Evolutionary conservation across 1,284 basidiomycete species (phyloP), one percentile per base, ranked within the genome.

Genomic region (Apiotrichum sp.): DNA sequence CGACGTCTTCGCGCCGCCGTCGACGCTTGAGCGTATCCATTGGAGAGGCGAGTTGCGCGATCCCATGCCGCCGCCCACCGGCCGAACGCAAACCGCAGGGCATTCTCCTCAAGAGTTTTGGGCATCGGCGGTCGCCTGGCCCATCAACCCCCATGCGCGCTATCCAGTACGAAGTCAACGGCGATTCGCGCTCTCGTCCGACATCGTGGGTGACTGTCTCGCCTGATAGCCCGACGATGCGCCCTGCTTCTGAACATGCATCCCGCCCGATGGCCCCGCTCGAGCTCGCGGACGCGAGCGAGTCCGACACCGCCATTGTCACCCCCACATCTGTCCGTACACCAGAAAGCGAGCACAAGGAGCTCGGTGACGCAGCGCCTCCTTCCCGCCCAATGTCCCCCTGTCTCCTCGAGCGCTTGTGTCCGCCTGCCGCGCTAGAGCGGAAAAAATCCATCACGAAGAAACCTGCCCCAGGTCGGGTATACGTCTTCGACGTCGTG

Each of bases 401-500:
- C 13, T 48, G 48, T 31, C 11, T 49, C 9, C 22, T 49, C 31
- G 48, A 49, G 14, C 48, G 48, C 2, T 13, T 49, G 38, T 49
- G 9, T 14, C 36, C 48, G 6, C 39, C 49, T 5, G 49, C 29
- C 31, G 32, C 8, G 8, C 10, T 50, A 3, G 49, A 50, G 31
- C 39, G 40, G 7, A 36, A 35, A 31, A 36, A 36, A 32, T 40
- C 39, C 1, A 7, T 7, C 4, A 49, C 36, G 6, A 50, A 50
- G 33, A 42, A 41, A 36, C 49, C 49, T 4, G 49, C 40, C 2
- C 49, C 49, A 2, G 49, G 49, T 6, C 39, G 49, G n/a, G 49
- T 50, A 4, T 50, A 42, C 31, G 40, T 50, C 14, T 50, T 50
- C 22, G 49, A 50, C 32, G 49, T 50, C 31, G 40, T 50, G 31